A percentile compares a stretch with the other conserved stretches of the same genome.
phyloP scores from a whole-genome alignment of 345 rosid species.

The Balakata baccata region DNA sequence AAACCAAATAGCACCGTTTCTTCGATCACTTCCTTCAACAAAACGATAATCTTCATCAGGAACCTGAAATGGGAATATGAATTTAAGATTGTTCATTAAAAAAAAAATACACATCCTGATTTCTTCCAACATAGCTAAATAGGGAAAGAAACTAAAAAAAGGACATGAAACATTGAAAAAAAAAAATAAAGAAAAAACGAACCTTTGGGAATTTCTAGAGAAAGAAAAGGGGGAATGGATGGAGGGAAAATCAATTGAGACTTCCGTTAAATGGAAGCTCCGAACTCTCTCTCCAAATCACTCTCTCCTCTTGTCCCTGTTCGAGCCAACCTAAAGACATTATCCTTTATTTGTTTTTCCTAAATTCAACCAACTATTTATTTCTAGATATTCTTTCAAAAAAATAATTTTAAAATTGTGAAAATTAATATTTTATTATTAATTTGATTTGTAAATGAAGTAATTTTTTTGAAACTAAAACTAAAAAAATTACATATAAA shows the following conservation, averaged over 20 bases:
- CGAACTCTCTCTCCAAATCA: conserved; percentile 15
- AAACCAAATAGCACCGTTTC: conserved; percentile 9
- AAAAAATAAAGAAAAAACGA: neutral
- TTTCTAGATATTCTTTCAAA: no score
- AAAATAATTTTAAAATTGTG: no score
- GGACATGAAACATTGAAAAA: neutral
- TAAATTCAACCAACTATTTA: no score
- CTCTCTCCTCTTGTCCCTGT: neutral
- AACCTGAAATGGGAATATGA: conserved; percentile 20
- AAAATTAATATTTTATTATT: no score
- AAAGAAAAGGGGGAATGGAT: neutral
- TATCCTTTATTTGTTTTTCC: no score
- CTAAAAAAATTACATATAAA: no score
- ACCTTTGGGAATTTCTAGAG: conserved; percentile 6
- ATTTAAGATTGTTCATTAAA: neutral
- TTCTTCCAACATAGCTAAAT: neutral
- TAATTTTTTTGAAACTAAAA: no score
- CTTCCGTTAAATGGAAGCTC: conserved; percentile 15
- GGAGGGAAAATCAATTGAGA: conserved; percentile 9
- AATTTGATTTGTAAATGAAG: no score
- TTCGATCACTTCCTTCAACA: conserved; percentile 17
- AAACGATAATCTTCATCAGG: conserved; percentile 19
- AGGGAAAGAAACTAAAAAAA: neutral
- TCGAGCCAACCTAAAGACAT: neutral
- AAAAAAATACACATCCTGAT: neutral